Evolutionary conservation across 352 stramenopile genomes (phyloP), one percentile per base, ranked within the genome.

Genomic region (Globisporangium irregulare): DNA sequence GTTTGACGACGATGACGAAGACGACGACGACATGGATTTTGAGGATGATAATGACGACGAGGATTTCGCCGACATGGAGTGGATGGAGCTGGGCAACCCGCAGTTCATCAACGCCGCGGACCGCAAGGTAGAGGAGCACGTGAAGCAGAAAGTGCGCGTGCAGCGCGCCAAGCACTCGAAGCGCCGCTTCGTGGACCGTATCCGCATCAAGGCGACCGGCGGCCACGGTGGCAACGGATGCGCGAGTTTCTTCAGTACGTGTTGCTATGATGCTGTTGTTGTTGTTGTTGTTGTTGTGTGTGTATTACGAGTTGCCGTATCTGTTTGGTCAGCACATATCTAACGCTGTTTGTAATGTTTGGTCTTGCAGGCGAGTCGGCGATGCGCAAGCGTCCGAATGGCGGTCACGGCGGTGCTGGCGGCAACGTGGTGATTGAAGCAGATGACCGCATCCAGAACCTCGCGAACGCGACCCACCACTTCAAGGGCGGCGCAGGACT

Each of bases 141-240:
- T 95, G 24, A 95, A 95, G 81, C 82, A 92, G 70, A 95, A 95
- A 64, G 87, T 95, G 58, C 81, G 86, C 61, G 73, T 95, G 59
- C 86, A 83, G 41, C 87, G 87, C 58, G 84, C 85, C 62, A 86
- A 94, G 74, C 88, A 94, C 76, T 91, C 86, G 36, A 96, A 95
- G 82, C 86, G 87, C 15, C 90, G 92, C 69, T 97, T 97, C 64
- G 87, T 97, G 41, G 90, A 97, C 74, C 85, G 88, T 72, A 94
- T 97, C 66, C 83, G 90, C 51, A 89, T 97, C 58, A 93, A 94
- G 55, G 87, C 89, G n/a, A 95, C 85, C 1, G 90, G 89, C 9
- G 90, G 90, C 14, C 86, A 96, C 62, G 90, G 90, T 41, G 90
- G 90, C 69, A 95, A 97, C 69, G 90, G 90, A 48, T 97, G 90